Evolutionary conservation across 2,329 filamentous ascomycete genomes (phyloP), one percentile per base, ranked within the genome.

Genomic region (Rhynchosporium graminicola): DNA sequence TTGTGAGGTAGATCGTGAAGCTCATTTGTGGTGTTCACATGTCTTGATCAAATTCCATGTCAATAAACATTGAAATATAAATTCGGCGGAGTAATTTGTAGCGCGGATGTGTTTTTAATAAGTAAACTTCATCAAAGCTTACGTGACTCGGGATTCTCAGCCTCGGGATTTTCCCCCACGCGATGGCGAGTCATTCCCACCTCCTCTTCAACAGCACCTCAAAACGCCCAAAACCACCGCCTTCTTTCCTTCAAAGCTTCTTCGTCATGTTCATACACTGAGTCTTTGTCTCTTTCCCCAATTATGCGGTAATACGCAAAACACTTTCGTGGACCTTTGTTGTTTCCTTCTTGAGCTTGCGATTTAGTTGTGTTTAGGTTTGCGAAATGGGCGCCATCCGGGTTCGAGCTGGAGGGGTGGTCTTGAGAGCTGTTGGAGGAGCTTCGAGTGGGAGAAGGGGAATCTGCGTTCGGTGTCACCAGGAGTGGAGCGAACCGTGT

Each of bases 381-480:
- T 20, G 20, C 20, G 20, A 20, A 20, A 20, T 20, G 33, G 13
- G 33, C 33, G 50, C 12, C 7, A 52, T 52, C 31, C 20, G 33
- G 50, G 33, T 52, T 38, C 13, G 50, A 26, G 50, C 15, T 38
- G 33, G 50, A 38, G 50, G 50, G 31, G 38, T 8, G 20, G 50
- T 33, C 8, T 52, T 52, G 50, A 40, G 50, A 20, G 50, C 33
- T 15, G n/a, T 26, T 52, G 50, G 38, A n/a, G 50, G 50, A 9
- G 13, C 31, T 2, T n/a, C 31, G 50, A 52, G 50, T 46, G 43
- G 46, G 45, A 40, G 59, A 26, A 36, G 63, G 36, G 28, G 47
- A 31, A 42, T 62, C n/a, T 57, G 56, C 43, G 36, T 40, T n/a
- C 63, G 62, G 40, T 64, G 59, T 56, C 31, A 45, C 2, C 50